Evolutionary conservation across 345 rosid species (phyloP).

Genomic region (Ricinus communis): DNA sequence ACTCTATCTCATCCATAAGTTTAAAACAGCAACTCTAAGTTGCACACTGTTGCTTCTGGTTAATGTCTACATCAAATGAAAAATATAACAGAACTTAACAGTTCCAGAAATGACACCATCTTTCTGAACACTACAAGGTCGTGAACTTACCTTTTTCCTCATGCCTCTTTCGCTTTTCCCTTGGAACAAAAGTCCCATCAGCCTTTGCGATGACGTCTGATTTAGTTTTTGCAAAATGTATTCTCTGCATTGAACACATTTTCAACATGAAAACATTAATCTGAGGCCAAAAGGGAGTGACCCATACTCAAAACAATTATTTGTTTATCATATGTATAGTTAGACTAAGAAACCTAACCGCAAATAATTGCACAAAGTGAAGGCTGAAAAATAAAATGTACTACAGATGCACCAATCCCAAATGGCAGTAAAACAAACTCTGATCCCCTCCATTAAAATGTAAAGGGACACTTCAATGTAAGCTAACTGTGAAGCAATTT

Average conservation of each 20-base stretch:
- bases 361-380: background rate
- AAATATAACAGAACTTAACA: background rate
- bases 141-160: slow-evolving; percentile 75
- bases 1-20: background rate
- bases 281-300: too few species aligned
- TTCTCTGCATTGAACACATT: slow-evolving; percentile 55
- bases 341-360: background rate
- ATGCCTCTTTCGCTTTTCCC: slow-evolving; percentile 90
- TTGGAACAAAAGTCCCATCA: slow-evolving; percentile 95
- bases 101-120: background rate
- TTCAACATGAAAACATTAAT: too few species aligned
- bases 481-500: background rate
- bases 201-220: slow-evolving; percentile 93
- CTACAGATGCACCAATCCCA: too few species aligned
- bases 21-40: background rate
- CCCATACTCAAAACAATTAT: too few species aligned
- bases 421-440: too few species aligned
- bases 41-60: too few species aligned
- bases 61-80: background rate
- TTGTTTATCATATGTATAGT: too few species aligned
- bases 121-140: background rate
- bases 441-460: too few species aligned
- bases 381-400: background rate
- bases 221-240: slow-evolving; percentile 89
- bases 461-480: too few species aligned